phyloP scores from a whole-genome alignment of 345 rosid genomes.

The Eucalyptus cloeziana region DNA sequence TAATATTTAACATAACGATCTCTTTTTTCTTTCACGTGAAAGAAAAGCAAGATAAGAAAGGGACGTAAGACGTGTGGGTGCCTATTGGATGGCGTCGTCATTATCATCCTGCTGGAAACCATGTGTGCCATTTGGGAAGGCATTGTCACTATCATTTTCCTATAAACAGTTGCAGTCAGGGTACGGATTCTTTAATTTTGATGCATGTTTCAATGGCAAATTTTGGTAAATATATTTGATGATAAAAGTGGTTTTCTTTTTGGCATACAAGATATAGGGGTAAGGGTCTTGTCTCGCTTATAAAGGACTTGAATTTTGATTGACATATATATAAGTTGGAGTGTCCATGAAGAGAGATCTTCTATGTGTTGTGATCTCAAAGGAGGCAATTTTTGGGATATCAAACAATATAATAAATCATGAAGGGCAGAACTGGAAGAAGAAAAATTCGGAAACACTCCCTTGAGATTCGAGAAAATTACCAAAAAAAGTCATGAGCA shows the following conservation, averaged over 20 bases:
- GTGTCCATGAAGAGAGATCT: background rate
- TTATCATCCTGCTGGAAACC: background rate
- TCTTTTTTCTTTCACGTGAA: background rate
- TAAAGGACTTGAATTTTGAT: too few species aligned
- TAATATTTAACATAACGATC: background rate
- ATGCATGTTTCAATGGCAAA: background rate
- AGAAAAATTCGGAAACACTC: background rate
- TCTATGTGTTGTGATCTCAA: background rate
- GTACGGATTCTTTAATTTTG: background rate
- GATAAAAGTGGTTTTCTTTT: background rate
- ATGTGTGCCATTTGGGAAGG: background rate
- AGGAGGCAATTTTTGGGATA: background rate
- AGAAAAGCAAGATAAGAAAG: background rate
- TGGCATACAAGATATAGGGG: background rate
- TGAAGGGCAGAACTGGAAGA: background rate
- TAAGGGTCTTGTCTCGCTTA: background rate
- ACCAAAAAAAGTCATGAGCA: too few species aligned
- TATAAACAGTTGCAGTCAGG: background rate
- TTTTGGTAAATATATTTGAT: too few species aligned
- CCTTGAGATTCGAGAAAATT: too few species aligned
- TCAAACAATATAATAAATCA: background rate
- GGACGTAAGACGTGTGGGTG: background rate
- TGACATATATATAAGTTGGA: too few species aligned
- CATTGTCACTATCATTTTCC: background rate
- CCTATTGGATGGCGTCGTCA: background rate